Evolutionary conservation across 306 rosid genomes (phyloP).

Genomic region (Gastrolobium villosum): DNA sequence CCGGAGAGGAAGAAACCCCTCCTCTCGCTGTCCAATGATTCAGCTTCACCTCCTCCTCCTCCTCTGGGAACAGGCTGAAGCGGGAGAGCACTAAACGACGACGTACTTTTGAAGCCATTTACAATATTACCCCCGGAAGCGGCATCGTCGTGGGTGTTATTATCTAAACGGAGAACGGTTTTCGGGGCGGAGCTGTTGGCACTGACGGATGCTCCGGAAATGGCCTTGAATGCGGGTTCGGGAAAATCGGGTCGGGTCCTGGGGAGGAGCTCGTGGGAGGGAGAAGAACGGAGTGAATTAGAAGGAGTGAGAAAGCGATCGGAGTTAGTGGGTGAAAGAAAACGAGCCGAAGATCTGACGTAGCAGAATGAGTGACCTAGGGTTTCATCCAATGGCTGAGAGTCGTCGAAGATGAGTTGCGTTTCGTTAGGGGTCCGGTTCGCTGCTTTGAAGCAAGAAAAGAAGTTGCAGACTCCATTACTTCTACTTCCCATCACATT

Average conservation of each 20-base stretch:
- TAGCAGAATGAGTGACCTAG: constrained; percentile 96
- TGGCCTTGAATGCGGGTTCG: constrained; percentile 78
- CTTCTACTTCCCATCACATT: constrained; percentile 94
- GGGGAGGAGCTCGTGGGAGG: constrained; percentile 49
- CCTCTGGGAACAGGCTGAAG: constrained; percentile 80
- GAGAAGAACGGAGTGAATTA: constrained; percentile 83
- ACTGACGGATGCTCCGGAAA: constrained; percentile 91
- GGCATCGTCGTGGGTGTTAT: constrained; percentile 56
- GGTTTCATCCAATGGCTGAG: constrained; percentile 87
- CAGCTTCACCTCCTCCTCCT: not conserved
- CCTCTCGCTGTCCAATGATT: constrained; percentile 70
- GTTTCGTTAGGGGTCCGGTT: constrained; percentile 49
- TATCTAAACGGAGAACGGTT: constrained; percentile 71
- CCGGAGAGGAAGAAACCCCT: constrained; percentile 89
- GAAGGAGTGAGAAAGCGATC: constrained; percentile 88
- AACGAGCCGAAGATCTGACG: constrained; percentile 83
- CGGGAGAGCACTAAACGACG: constrained; percentile 80
- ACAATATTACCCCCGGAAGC: constrained; percentile 59
- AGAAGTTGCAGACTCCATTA: constrained; percentile 72
- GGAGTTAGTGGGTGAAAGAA: constrained; percentile 82
- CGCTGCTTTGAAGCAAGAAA: constrained; percentile 67
- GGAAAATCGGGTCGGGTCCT: constrained; percentile 58
- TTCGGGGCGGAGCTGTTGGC: constrained; percentile 84
- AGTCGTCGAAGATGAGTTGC: constrained; percentile 65
- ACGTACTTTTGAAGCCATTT: constrained; percentile 79